Conservation (phyloP, 2,329 filamentous ascomycete species). For the Stachybotrys chartarum region DNA sequence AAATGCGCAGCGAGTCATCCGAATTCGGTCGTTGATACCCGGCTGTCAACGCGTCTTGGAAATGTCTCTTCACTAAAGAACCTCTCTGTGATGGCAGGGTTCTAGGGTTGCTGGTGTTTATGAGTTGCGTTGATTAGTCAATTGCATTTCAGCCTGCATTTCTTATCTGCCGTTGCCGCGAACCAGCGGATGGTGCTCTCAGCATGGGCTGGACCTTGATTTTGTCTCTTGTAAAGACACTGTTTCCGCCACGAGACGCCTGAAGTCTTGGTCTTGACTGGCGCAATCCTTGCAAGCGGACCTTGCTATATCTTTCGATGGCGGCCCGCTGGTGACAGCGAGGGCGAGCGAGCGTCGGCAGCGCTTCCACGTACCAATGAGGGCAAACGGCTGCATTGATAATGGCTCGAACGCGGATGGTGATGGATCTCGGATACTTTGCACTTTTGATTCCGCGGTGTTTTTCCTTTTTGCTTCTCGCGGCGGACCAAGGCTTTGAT, state of each 20-base stretch:
- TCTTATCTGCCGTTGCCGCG: neutral
- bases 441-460: neutral
- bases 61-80: slow-evolving; percentile 14
- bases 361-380: neutral
- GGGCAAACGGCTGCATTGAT: neutral
- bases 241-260: neutral
- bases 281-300: neutral
- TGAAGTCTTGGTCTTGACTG: neutral
- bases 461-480: neutral
- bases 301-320: neutral
- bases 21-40: slow-evolving; percentile 45
- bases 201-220: neutral
- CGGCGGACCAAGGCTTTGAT: neutral
- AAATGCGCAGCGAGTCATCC: slow-evolving; percentile 7
- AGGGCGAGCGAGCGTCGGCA: too few species aligned
- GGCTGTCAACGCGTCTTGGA: slow-evolving; percentile 48
- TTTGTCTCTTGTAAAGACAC: neutral
- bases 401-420: neutral
- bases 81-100: neutral
- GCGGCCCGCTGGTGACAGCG: neutral
- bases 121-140: neutral
- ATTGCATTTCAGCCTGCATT: neutral
- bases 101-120: neutral
- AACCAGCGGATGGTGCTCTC: neutral
- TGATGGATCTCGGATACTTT: neutral